These are phyloP conservation scores for Russula virescens DNA, from an alignment of 768 basidiomycete genomes.

Conservation along the genomic window DNA sequence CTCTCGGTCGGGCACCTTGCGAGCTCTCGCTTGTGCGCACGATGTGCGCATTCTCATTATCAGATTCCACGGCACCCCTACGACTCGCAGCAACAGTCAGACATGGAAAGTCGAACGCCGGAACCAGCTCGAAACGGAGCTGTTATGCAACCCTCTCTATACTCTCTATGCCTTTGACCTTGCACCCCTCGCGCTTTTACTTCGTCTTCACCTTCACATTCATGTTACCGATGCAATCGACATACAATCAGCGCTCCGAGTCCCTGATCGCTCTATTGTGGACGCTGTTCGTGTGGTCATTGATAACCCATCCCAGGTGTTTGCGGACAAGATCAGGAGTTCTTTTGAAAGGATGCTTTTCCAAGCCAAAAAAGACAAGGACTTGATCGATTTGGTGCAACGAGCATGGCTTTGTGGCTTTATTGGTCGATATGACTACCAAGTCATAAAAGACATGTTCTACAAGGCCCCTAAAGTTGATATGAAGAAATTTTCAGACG, in stretches of 20 bases:
- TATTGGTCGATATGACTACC: conserved; percentile 36
- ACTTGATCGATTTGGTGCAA: conserved; percentile 22
- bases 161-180: conserved; percentile 52
- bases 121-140: conserved; percentile 34
- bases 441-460: conserved; percentile 35
- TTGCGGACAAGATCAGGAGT: conserved; percentile 24
- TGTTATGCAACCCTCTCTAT: conserved; percentile 42
- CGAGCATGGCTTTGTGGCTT: conserved; percentile 34
- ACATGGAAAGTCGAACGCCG: conserved; percentile 24
- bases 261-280: conserved; percentile 36
- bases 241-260: conserved; percentile 47
- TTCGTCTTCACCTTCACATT: conserved; percentile 40
- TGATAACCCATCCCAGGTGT: conserved; percentile 17
- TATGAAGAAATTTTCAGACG: conserved; percentile 34
- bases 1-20: conserved; percentile 37
- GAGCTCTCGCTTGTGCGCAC: conserved; percentile 44
- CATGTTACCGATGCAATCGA: conserved; percentile 47
- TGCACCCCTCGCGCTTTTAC: conserved; percentile 42
- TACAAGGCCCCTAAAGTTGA: conserved; percentile 41
- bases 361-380: conserved; percentile 16
- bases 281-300: conserved; percentile 35
- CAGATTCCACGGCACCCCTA: conserved; percentile 22
- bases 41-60: conserved; percentile 28
- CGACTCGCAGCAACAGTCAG: neutral
- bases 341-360: conserved; percentile 24